Percentiles rank a stretch among this genome's conserved stretches.
Evolutionary conservation across 2,329 filamentous ascomycete species (phyloP).

Genomic region (Colletotrichum truncatum): DNA sequence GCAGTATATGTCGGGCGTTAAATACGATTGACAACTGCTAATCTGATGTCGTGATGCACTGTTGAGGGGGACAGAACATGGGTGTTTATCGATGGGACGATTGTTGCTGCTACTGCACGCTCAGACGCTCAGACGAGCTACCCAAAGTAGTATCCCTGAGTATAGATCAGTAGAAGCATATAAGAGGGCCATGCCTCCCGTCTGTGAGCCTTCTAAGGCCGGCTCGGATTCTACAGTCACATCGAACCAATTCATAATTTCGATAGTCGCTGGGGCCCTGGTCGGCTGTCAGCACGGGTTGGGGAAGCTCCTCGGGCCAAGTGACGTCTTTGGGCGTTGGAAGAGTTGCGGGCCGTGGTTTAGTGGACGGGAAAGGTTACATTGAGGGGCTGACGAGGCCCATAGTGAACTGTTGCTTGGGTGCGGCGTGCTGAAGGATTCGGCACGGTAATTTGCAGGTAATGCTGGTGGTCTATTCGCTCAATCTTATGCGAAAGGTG

Average conservation of each 20-base stretch:
- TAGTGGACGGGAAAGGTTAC: neutral
- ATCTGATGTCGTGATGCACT: neutral
- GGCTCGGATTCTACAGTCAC: constrained; percentile 1
- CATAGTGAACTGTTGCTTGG: neutral
- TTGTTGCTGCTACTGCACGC: neutral
- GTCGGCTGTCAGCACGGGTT: constrained; percentile 6
- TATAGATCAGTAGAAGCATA: neutral
- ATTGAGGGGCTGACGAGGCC: neutral
- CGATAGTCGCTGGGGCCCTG: constrained; percentile 9
- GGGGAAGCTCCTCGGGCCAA: neutral
- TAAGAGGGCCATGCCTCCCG: neutral
- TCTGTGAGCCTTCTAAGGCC: neutral
- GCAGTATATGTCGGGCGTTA: neutral
- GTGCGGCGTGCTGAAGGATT: neutral
- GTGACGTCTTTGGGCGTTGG: neutral
- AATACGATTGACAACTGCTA: neutral
- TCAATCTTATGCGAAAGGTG: too few relatives aligned
- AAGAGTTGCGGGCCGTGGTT: neutral
- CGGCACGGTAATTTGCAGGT: neutral
- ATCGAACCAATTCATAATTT: neutral
- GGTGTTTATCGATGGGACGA: neutral
- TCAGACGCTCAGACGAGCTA: neutral
- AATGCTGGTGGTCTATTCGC: neutral
- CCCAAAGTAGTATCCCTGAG: neutral
- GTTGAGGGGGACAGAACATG: neutral